Evolutionary conservation across 2,329 filamentous ascomycete species (phyloP).

Genomic region (Teratosphaeria zuluensis): DNA sequence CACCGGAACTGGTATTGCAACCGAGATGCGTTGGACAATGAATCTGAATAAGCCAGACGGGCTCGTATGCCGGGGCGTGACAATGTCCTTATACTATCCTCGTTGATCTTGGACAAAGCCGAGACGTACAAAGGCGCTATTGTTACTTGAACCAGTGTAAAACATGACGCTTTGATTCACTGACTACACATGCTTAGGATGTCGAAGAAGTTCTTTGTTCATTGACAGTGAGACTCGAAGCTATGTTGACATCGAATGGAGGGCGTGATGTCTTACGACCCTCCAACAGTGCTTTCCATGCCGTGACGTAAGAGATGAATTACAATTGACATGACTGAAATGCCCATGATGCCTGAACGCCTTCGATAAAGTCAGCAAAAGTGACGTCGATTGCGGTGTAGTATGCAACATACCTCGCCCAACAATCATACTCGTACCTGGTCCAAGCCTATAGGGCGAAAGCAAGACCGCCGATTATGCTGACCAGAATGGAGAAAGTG

Average conservation of each 20-base stretch:
- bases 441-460: constrained; percentile 5
- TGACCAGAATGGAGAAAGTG: constrained; percentile 1
- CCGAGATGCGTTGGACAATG: background rate
- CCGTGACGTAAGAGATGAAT: background rate
- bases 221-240: constrained; percentile 3
- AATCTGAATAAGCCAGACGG: background rate
- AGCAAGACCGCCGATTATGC: constrained; percentile 3
- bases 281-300: background rate
- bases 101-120: background rate
- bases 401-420: background rate
- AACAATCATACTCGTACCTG: background rate
- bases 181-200: background rate
- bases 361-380: constrained; percentile 1
- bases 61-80: background rate
- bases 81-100: background rate
- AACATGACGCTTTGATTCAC: background rate
- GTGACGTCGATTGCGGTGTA: background rate
- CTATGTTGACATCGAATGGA: constrained; percentile 1
- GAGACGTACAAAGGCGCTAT: background rate
- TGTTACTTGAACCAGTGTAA: background rate
- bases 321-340: background rate
- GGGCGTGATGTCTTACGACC: background rate
- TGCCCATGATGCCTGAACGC: constrained; percentile 1
- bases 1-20: constrained; percentile 1
- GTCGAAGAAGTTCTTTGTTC: constrained; percentile 2